A percentile compares a stretch with the other conserved stretches of the same genome.
phyloP scores from a whole-genome alignment of 2,329 filamentous ascomycete genomes.

The Colletotrichum sansevieriae region DNA sequence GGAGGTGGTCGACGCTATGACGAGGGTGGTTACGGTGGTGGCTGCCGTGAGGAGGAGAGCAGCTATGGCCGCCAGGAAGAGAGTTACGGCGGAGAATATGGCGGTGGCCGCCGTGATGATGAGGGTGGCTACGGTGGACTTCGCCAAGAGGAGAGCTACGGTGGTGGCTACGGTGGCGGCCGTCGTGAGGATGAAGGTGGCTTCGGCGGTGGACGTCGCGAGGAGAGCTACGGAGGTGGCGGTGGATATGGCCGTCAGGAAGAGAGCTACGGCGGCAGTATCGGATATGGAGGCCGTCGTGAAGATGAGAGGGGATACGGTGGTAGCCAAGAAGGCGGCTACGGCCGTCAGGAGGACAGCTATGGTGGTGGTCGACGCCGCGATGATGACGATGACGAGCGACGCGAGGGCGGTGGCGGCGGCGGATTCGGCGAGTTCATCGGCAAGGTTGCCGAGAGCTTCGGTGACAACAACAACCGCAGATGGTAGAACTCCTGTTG shows the following conservation, averaged over 20 bases:
- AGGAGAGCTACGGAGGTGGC: slow-evolving; percentile 44
- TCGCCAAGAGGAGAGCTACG: slow-evolving; percentile 44
- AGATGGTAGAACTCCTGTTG: slow-evolving; percentile 29
- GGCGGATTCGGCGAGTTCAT: slow-evolving; percentile 44
- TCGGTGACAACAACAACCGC: slow-evolving; percentile 40
- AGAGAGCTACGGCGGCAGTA: slow-evolving; percentile 36
- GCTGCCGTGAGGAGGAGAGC: slow-evolving; percentile 43
- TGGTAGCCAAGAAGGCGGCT: slow-evolving; percentile 42
- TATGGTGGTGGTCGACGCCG: slow-evolving; percentile 42
- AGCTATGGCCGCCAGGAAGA: slow-evolving; percentile 31
- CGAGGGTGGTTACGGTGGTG: slow-evolving; percentile 42
- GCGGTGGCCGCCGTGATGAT: slow-evolving; percentile 44
- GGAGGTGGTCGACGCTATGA: slow-evolving; percentile 41
- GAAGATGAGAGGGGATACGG: slow-evolving; percentile 22
- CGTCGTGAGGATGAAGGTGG: slow-evolving; percentile 43
- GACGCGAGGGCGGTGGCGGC: slow-evolving; percentile 37
- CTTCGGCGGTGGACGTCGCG: slow-evolving; percentile 44
- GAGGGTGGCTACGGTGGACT: slow-evolving; percentile 46
- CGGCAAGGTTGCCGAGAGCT: slow-evolving; percentile 41
- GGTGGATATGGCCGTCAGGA: slow-evolving; percentile 42
- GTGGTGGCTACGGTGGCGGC: slow-evolving; percentile 41
- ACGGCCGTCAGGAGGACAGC: slow-evolving; percentile 43
- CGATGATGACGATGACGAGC: slow-evolving; percentile 17
- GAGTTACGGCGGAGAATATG: slow-evolving; percentile 41
- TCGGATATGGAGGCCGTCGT: slow-evolving; percentile 14